Percentiles rank a stretch among this genome's conserved stretches.
Conservation (phyloP, 2,329 filamentous ascomycete genomes). For the Diplodia seriata region DNA sequence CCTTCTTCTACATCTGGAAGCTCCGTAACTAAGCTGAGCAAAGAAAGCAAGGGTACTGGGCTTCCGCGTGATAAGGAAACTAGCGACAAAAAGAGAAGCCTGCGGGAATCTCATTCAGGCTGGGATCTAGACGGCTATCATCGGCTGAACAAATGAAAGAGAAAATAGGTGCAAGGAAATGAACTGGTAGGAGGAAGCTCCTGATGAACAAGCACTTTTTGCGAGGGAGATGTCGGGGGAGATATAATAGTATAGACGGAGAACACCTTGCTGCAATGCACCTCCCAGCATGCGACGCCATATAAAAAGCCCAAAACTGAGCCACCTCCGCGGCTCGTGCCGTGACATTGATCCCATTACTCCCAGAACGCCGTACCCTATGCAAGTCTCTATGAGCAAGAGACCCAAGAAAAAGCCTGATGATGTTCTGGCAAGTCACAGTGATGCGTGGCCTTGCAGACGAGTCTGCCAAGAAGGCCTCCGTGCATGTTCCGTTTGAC, state of each 20-base stretch:
- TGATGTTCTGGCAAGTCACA: constrained; percentile 27
- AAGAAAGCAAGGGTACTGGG: constrained; percentile 18
- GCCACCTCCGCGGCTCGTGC: constrained; percentile 33
- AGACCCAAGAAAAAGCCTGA: constrained; percentile 33
- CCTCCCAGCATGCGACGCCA: constrained; percentile 32
- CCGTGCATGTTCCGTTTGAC: constrained; percentile 24
- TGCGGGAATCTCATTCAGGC: constrained; percentile 33
- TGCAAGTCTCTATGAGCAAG: constrained; percentile 32
- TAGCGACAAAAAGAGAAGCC: constrained; percentile 25
- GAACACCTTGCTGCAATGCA: constrained; percentile 33
- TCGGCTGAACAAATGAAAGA: constrained; percentile 26
- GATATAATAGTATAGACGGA: constrained; percentile 31
- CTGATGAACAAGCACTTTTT: constrained; percentile 28
- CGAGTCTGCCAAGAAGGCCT: constrained; percentile 15
- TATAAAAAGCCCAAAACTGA: constrained; percentile 28
- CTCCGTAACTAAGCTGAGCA: constrained; percentile 14
- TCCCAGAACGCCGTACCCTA: constrained; percentile 33
- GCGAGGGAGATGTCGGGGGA: constrained; percentile 26
- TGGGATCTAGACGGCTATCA: constrained; percentile 33
- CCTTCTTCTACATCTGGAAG: constrained; percentile 29
- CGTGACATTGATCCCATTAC: constrained; percentile 32
- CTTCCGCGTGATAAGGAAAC: constrained; percentile 14
- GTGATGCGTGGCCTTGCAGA: constrained; percentile 17
- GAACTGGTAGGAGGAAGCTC: constrained; percentile 6
- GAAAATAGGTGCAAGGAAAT: constrained; percentile 25